These are phyloP conservation scores for Isoetes engelmannii DNA, from an alignment of 83 land plant genomes.

Conservation along the genomic window DNA sequence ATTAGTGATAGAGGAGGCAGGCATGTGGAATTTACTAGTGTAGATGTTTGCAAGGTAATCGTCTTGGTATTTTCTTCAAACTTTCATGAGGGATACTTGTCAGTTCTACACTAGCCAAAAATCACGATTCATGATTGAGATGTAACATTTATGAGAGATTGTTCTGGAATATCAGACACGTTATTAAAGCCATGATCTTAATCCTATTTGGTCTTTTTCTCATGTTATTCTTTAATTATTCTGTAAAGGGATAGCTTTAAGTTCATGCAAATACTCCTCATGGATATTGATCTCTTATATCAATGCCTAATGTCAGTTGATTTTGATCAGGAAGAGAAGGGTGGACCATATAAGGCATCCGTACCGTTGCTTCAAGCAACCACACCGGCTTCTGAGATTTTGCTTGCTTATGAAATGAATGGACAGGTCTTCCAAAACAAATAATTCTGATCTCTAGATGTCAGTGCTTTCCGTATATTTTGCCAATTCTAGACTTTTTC, in stretches of 20 bases:
- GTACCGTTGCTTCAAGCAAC: slow-evolving; percentile 82
- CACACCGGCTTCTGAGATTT: slow-evolving; percentile 77
- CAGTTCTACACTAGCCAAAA: not conserved
- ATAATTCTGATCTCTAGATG: not conserved
- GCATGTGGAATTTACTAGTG: slow-evolving; percentile 93
- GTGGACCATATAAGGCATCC: slow-evolving; percentile 94
- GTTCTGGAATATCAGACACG: too few species aligned
- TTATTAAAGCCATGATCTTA: too few species aligned
- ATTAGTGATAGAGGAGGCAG: slow-evolving; percentile 57
- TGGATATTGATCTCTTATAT: too few species aligned
- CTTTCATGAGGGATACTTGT: too few species aligned
- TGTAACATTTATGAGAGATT: too few species aligned
- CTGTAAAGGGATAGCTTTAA: too few species aligned
- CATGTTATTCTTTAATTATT: too few species aligned
- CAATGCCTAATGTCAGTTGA: too few species aligned
- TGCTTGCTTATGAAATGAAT: slow-evolving; percentile 99
- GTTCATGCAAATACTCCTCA: too few species aligned
- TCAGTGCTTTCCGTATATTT: not conserved
- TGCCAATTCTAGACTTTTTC: not conserved
- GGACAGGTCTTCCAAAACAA: slow-evolving; percentile 59
- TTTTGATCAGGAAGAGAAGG: slow-evolving; percentile 77
- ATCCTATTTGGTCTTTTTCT: too few species aligned
- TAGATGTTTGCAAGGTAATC: slow-evolving; percentile 76
- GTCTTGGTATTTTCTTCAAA: not conserved
- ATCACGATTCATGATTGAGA: not conserved